Evolutionary conservation across 805 yeast genomes (phyloP), one percentile per base, ranked within the genome.

Genomic region (Ogataea philodendri): DNA sequence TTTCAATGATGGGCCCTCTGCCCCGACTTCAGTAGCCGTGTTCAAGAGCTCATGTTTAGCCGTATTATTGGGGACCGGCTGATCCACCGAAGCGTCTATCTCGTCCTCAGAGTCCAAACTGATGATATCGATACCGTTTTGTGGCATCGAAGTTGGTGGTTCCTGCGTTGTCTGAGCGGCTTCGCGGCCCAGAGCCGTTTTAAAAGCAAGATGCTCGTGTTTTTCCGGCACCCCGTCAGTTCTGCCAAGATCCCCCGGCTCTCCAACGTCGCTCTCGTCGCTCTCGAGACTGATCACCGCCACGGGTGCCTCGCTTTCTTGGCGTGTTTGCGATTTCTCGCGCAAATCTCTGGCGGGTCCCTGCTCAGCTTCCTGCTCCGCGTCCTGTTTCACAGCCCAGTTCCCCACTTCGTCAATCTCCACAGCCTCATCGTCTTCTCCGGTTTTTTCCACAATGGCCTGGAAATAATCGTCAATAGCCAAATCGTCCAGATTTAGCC

Each of bases 381-480:
- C 55, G 30, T 44, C 55, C 8, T 35, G 41, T 3, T 52, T 48
- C 1, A 65, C 69, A 3, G 54, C 60, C 96, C 97, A 90, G 0
- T 72, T 48, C 0, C 97, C 97, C 51, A 85, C 84, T 1, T 74
- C 65, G 9, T 74, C 69, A 11, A 93, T 65, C 34, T 74, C 78
- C 10, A 90, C 82, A 15, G 72, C 70, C 24, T 84, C 90, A 2
- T 72, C 76, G 9, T 76, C 76, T 2, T 67, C 73, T 2, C 60
- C 54, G 0, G 88, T 77, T 2, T 55, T 51, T 2, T 67, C 54
- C 14, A 90, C 52, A 31, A 90, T 76, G 9, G 81, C 83, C 26
- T 57, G 52, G 31, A 85, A 74, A 54, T 77, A 90, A 42, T 85
- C 95, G 46, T 85, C 87, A 0, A 88, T 65, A 0, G 82, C 78